Base-by-base conservation (phyloP, 306 rosid species). In the Inga leiocalycina region DNA sequence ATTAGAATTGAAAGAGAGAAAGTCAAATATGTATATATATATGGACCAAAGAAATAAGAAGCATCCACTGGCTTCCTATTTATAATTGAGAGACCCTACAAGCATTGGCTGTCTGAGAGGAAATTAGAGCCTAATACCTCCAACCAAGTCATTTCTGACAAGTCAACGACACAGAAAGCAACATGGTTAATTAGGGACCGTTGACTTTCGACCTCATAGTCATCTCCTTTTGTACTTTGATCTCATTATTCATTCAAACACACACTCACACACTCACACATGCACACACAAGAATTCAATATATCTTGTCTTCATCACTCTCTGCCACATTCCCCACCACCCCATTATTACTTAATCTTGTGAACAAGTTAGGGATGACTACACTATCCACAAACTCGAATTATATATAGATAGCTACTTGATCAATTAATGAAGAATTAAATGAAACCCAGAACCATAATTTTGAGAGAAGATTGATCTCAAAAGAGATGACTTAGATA, bases 71-170 rank as follows among this genome's bases (percentile, higher is more conserved):
- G 13, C 37, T 71, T 82, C 30, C 59, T 44, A 79, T 15, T 72
- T 30, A n/a, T 44, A 83, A 74, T 34, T 3, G 44, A 43, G 81
- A 84, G 92, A 73, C 90, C 94, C 87, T 84, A 85, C 83, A 16
- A 51, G 64, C 59, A 81, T 13, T 81, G 89, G 85, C 85, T 79
- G 89, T 85, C 15, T 37, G 61, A 24, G 56, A 77, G 71, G 77
- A 78, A 79, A 59, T 59, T 59, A 49, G 43, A 87, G 86, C 82
- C 84, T 80, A 91, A 83, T 86, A 83, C 59, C 12, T 79, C 88
- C 91, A 84, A 87, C 19, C 37, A 34, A 57, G 83, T 54, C 30
- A 77, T 51, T 85, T 75, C 95, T 91, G 94, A 89, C 92, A 87
- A 48, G 97, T 90, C 94, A 92, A 86, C 80, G 85, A 74, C 76